phyloP scores from a whole-genome alignment of 805 yeast genomes.

The Danielozyma ontarioensis region DNA sequence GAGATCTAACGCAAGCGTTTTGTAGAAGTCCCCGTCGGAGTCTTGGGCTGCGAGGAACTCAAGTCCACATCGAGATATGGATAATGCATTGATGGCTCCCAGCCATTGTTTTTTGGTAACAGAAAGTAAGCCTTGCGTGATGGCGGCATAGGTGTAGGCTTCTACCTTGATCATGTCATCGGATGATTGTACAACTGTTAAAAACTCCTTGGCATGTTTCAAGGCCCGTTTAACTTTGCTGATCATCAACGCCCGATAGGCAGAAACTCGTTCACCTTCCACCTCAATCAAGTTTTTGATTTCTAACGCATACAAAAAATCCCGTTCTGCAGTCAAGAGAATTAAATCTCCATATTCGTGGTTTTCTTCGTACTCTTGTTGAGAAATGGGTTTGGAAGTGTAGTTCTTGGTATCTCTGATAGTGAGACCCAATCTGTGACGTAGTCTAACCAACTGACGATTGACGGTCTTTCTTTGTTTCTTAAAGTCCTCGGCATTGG shows the following conservation, averaged over 20 bases:
- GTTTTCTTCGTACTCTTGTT: slow-evolving; percentile 48
- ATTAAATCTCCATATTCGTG: slow-evolving; percentile 51
- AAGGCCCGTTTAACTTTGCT: slow-evolving; percentile 68
- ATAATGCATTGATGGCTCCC: slow-evolving; percentile 44
- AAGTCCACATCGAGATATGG: slow-evolving; percentile 59
- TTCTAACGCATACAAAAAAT: slow-evolving; percentile 64
- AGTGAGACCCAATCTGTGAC: slow-evolving; percentile 58
- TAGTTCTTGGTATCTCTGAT: slow-evolving; percentile 66
- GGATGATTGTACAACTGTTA: slow-evolving; percentile 34
- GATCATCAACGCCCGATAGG: slow-evolving; percentile 42
- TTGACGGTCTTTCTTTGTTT: slow-evolving; percentile 63
- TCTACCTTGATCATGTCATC: slow-evolving; percentile 22
- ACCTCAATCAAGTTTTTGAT: slow-evolving; percentile 51
- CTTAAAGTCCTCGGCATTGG: slow-evolving; percentile 63
- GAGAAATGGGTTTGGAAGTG: slow-evolving; percentile 41
- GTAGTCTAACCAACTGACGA: slow-evolving; percentile 55
- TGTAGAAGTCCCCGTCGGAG: slow-evolving; percentile 13
- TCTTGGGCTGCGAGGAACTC: slow-evolving; percentile 37
- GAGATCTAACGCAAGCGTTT: slow-evolving; percentile 48
- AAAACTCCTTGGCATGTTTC: slow-evolving; percentile 37
- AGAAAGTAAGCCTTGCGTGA: slow-evolving; percentile 48
- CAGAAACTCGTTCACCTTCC: slow-evolving; percentile 40
- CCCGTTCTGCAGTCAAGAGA: slow-evolving; percentile 74
- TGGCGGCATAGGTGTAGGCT: slow-evolving; percentile 34
- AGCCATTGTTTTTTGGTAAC: slow-evolving; percentile 54